Conservation (phyloP, 495 filamentous ascomycete genomes). For the Aspergillus bertholletiae region DNA sequence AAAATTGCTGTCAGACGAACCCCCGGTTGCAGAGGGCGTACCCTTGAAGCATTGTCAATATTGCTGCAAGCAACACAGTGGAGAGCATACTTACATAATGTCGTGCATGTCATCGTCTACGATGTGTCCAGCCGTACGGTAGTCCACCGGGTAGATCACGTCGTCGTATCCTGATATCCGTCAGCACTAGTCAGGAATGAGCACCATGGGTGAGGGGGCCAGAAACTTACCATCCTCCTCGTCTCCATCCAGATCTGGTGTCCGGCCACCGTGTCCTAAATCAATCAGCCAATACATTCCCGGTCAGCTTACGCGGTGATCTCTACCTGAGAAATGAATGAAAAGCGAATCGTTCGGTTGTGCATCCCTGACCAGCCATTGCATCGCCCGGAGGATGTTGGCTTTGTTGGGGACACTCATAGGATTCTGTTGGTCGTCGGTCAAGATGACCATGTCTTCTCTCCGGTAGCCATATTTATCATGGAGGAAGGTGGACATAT, state of each 20-base stretch:
- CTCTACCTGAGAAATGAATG: conserved; percentile 87
- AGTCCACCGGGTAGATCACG: conserved; percentile 96
- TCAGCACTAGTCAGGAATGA: neutral
- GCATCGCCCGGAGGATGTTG: conserved; percentile 95
- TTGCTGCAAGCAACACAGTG: neutral
- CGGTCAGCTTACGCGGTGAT: neutral
- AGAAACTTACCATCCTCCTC: conserved; percentile 66
- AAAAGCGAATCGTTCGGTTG: conserved; percentile 92
- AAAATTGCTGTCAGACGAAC: conserved; percentile 95
- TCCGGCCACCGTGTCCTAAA: conserved; percentile 90
- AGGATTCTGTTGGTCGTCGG: conserved; percentile 91
- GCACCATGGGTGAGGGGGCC: neutral
- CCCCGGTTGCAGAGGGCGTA: conserved; percentile 74
- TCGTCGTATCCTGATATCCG: conserved; percentile 69
- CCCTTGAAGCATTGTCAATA: conserved; percentile 30
- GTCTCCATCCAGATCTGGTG: conserved; percentile 91
- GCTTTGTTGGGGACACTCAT: conserved; percentile 93
- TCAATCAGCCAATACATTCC: neutral
- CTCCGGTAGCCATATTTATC: conserved; percentile 83
- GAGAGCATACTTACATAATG: conserved; percentile 61
- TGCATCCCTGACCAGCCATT: conserved; percentile 97
- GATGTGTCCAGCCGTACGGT: conserved; percentile 83
- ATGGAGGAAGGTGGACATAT: conserved; percentile 89
- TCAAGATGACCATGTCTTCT: conserved; percentile 98
- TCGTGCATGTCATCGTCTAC: conserved; percentile 98